Evolutionary conservation across 1,284 basidiomycete species (phyloP).

Genomic region (Pholiota adiposa): DNA sequence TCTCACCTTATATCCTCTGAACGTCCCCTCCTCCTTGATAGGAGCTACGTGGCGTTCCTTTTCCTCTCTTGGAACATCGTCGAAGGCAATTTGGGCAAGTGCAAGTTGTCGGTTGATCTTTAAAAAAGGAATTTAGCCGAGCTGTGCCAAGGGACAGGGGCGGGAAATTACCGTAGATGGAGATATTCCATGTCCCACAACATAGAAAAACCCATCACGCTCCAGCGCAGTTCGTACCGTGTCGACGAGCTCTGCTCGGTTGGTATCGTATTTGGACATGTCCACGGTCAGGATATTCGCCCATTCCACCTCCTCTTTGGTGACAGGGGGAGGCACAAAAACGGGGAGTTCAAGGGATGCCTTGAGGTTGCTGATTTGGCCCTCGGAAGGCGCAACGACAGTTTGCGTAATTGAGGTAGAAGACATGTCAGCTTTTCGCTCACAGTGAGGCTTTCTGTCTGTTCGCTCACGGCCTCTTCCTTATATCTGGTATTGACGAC

Average conservation of each 20-base stretch:
- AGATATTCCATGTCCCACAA: slow-evolving; percentile 38
- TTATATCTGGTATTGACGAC: not conserved
- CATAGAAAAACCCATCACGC: slow-evolving; percentile 43
- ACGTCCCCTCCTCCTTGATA: slow-evolving; percentile 40
- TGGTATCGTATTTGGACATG: slow-evolving; percentile 34
- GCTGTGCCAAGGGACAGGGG: slow-evolving; percentile 3
- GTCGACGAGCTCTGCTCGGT: slow-evolving; percentile 32
- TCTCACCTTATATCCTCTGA: slow-evolving; percentile 42
- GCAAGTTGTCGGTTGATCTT: slow-evolving; percentile 38
- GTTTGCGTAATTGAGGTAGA: not conserved
- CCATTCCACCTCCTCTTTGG: slow-evolving; percentile 36
- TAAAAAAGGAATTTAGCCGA: not conserved
- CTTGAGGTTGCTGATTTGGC: slow-evolving; percentile 5
- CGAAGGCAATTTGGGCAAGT: slow-evolving; percentile 40
- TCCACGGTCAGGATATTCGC: slow-evolving; percentile 43
- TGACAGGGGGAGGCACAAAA: slow-evolving; percentile 30
- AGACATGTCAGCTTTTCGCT: not conserved
- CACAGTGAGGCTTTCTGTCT: not conserved
- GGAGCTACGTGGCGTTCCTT: slow-evolving; percentile 37
- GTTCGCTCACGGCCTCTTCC: not conserved
- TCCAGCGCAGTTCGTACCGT: slow-evolving; percentile 36
- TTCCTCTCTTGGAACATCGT: slow-evolving; percentile 37
- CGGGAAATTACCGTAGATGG: slow-evolving; percentile 28
- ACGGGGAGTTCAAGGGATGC: slow-evolving; percentile 15
- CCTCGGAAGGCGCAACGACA: not conserved